Evolutionary conservation across 1,139 yeast genomes (phyloP).

Genomic region (Blastobotrys capitulatus): DNA sequence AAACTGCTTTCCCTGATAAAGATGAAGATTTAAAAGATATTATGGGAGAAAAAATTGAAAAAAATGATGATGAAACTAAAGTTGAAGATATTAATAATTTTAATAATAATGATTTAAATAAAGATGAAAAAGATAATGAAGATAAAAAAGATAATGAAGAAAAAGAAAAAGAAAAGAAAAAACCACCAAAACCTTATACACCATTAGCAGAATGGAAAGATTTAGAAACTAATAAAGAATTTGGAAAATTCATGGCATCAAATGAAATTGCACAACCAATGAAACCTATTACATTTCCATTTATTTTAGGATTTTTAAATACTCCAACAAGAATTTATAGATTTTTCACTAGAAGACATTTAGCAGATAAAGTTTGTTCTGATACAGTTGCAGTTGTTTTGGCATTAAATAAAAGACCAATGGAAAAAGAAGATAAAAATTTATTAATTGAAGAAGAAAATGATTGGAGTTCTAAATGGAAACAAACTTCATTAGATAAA

Average conservation of each 20-base stretch:
- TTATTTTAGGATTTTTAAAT: constrained; percentile 68
- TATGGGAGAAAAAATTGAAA: constrained; percentile 28
- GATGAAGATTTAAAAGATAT: constrained; percentile 22
- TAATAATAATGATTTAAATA: constrained; percentile 22
- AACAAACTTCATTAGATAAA: constrained; percentile 60
- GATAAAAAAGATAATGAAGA: constrained; percentile 34
- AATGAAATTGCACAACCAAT: constrained; percentile 47
- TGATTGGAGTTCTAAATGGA: constrained; percentile 92
- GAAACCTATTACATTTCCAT: constrained; percentile 66
- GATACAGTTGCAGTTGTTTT: constrained; percentile 52
- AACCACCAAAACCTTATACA: constrained; percentile 62
- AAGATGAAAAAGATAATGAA: constrained; percentile 18
- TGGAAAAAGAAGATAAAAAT: constrained; percentile 46
- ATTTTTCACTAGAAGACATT: constrained; percentile 64
- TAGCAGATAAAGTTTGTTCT: constrained; percentile 64
- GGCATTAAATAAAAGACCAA: constrained; percentile 49
- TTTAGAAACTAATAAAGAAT: constrained; percentile 53
- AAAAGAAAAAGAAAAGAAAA: constrained; percentile 37
- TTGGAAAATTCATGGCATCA: constrained; percentile 30
- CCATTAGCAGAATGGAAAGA: constrained; percentile 48
- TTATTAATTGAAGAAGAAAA: constrained; percentile 65
- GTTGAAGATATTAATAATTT: constrained; percentile 18
- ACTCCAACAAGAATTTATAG: constrained; percentile 74
- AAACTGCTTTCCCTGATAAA: constrained; percentile 7
- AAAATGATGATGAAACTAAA: constrained; percentile 18